Conservation (phyloP, 1,139 yeast genomes). For the Protomyces gravidus region DNA sequence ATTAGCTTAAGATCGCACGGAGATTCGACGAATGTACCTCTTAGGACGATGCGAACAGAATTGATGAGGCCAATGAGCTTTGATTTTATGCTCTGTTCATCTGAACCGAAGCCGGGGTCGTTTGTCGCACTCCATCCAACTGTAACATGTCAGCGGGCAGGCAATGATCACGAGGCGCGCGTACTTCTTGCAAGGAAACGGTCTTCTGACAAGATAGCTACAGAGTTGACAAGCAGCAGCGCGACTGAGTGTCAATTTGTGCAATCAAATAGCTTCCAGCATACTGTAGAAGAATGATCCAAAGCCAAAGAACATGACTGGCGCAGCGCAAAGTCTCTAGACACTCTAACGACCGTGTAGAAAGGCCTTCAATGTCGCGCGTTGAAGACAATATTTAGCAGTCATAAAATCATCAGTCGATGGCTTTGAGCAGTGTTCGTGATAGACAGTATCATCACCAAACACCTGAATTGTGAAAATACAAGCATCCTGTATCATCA, state of each 20-base stretch:
- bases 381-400: too few relatives aligned
- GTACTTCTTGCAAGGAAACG: slow-evolving; percentile 68
- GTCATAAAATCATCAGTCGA: too few relatives aligned
- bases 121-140: slow-evolving; percentile 14
- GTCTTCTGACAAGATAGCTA: slow-evolving; percentile 78
- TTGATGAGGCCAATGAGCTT: slow-evolving; percentile 23
- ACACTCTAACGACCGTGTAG: too few relatives aligned
- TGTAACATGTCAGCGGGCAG: background rate
- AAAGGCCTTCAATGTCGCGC: too few relatives aligned
- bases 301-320: slow-evolving; percentile 56
- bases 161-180: slow-evolving; percentile 36
- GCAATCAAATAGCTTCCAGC: slow-evolving; percentile 34
- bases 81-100: slow-evolving; percentile 22
- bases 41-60: slow-evolving; percentile 17
- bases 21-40: background rate
- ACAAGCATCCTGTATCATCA: too few relatives aligned
- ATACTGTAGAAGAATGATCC: slow-evolving; percentile 62
- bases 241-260: slow-evolving; percentile 35
- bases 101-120: slow-evolving; percentile 17
- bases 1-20: background rate
- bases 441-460: too few relatives aligned
- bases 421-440: too few relatives aligned
- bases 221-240: slow-evolving; percentile 65
- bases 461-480: too few relatives aligned
- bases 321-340: background rate